A percentile compares a stretch with the other conserved stretches of the same genome.
These are phyloP conservation scores for Annona cherimola DNA, from an alignment of 164 flowering plant genomes.

Conservation along the genomic window DNA sequence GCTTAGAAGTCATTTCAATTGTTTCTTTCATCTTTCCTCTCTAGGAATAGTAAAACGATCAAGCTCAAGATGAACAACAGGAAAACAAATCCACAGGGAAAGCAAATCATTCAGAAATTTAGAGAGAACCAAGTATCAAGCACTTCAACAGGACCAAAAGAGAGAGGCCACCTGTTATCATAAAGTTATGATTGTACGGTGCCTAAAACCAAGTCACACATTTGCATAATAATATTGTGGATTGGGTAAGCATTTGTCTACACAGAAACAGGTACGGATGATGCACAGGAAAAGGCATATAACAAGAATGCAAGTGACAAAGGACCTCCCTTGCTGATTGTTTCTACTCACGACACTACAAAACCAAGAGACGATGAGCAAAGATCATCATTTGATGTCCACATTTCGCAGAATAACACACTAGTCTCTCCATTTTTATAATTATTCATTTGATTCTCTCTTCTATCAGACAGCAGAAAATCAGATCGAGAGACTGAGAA, in stretches of 20 bases:
- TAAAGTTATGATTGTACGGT: background rate
- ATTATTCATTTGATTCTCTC: background rate
- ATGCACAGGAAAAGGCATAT: too few species aligned
- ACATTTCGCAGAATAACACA: background rate
- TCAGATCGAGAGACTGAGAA: background rate
- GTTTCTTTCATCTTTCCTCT: too few species aligned
- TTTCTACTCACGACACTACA: background rate
- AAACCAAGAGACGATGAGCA: background rate
- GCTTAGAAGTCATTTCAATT: background rate
- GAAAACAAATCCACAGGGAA: background rate
- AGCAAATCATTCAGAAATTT: background rate
- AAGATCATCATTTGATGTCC: background rate
- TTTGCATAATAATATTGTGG: too few species aligned
- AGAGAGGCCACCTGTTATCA: background rate
- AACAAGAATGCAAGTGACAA: too few species aligned
- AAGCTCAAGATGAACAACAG: background rate
- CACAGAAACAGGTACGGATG: too few species aligned
- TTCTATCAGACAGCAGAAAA: background rate
- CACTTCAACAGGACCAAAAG: background rate
- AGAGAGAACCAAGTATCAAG: background rate
- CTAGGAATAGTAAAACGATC: too few species aligned
- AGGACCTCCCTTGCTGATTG: too few species aligned
- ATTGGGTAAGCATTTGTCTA: too few species aligned
- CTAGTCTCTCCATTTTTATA: background rate
- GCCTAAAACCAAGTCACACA: too few species aligned